Percentiles rank a stretch among this genome's conserved stretches.
Evolutionary conservation across 2,329 filamentous ascomycete genomes (phyloP).

Genomic region (Tolypocladium cylindrosporum): DNA sequence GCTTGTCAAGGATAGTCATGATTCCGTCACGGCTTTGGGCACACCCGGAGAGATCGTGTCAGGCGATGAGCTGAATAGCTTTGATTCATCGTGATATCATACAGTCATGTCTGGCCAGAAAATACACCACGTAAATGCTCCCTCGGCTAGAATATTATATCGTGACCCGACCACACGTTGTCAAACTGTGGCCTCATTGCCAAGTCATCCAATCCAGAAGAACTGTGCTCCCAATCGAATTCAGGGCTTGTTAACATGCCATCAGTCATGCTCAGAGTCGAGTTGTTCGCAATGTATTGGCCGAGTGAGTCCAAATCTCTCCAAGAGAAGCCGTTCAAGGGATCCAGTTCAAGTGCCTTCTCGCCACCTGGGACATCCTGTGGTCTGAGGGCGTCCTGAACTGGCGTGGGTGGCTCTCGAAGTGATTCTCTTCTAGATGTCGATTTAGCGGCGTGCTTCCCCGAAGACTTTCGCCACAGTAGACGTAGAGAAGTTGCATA

Average conservation of each 20-base stretch:
- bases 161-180: slow-evolving; percentile 9
- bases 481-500: slow-evolving; percentile 52
- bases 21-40: too few species aligned
- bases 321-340: slow-evolving; percentile 50
- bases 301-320: slow-evolving; percentile 49
- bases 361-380: slow-evolving; percentile 11
- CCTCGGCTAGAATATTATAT: slow-evolving; percentile 10
- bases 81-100: neutral
- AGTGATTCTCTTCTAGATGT: slow-evolving; percentile 2
- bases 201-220: slow-evolving; percentile 9
- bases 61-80: neutral
- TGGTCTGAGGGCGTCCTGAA: slow-evolving; percentile 15
- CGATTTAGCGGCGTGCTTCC: slow-evolving; percentile 4
- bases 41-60: too few species aligned
- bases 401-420: slow-evolving; percentile 13
- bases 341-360: slow-evolving; percentile 26
- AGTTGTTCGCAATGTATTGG: slow-evolving; percentile 32
- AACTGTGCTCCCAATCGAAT: slow-evolving; percentile 15
- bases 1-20: too few species aligned
- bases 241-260: slow-evolving; percentile 15
- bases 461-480: slow-evolving; percentile 39
- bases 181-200: slow-evolving; percentile 10
- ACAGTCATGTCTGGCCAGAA: neutral
- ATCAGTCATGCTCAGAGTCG: slow-evolving; percentile 11
- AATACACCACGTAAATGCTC: neutral